Conservation (phyloP, 306 rosid species). For the Prunus armeniaca region DNA sequence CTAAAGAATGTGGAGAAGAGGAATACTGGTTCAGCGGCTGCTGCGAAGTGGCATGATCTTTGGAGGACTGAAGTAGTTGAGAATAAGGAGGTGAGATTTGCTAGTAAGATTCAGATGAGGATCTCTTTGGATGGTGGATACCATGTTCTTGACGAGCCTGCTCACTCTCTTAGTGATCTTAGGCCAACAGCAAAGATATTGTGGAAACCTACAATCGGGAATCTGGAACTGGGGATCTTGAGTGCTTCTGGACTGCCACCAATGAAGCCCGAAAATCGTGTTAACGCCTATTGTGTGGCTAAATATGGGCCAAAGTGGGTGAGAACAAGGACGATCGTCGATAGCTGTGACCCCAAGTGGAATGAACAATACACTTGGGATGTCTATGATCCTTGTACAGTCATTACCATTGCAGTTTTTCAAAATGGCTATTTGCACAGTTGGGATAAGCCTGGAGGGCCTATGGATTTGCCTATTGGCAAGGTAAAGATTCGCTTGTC, state of each 20-base stretch:
- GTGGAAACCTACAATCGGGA: background rate
- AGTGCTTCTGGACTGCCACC: conserved; percentile 1
- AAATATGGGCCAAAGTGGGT: conserved; percentile 20
- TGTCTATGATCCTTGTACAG: conserved; percentile 17
- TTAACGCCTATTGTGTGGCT: conserved; percentile 36
- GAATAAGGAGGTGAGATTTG: background rate
- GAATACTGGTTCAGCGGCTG: background rate
- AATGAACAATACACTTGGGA: conserved; percentile 17
- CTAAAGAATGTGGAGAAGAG: background rate
- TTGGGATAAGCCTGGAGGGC: background rate
- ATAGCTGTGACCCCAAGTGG: conserved; percentile 13
- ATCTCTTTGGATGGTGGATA: conserved; percentile 13
- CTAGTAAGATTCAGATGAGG: conserved; percentile 14
- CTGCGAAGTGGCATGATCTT: background rate
- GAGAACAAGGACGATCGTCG: conserved; percentile 3
- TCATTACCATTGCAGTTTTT: conserved; percentile 9
- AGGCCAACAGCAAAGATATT: conserved; percentile 6
- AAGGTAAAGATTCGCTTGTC: conserved; percentile 11
- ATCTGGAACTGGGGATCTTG: background rate
- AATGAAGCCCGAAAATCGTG: background rate
- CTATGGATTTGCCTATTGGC: background rate
- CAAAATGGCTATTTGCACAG: background rate
- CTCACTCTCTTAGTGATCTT: background rate
- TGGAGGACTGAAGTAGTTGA: background rate
- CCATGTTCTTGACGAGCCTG: conserved; percentile 9